These are phyloP conservation scores for Cordyceps javanica DNA, from an alignment of 2,329 filamentous ascomycete genomes.

Conservation along the genomic window DNA sequence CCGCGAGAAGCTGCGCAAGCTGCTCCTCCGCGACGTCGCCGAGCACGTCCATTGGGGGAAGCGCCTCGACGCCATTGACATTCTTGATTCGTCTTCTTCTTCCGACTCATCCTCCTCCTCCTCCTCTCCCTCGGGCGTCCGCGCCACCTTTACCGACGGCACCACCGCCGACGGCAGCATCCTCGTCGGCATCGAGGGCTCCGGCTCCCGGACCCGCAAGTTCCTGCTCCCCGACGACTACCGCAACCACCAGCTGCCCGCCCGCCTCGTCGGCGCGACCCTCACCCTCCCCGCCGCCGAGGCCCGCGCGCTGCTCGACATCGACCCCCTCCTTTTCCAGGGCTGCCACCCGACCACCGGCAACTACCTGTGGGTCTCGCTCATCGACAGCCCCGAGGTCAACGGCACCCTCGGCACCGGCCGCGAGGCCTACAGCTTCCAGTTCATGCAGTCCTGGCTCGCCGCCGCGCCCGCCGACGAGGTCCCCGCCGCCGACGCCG, in stretches of 20 bases:
- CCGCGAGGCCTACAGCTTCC: slow-evolving; percentile 32
- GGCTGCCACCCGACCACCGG: slow-evolving; percentile 45
- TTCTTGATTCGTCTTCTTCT: too few species aligned
- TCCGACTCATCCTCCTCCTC: too few species aligned
- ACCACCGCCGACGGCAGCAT: slow-evolving; percentile 26
- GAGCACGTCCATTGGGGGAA: slow-evolving; percentile 27
- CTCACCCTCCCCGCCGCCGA: slow-evolving; percentile 31
- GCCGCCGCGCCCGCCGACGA: slow-evolving; percentile 26
- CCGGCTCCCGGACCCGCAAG: slow-evolving; percentile 30
- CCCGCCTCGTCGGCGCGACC: slow-evolving; percentile 32
- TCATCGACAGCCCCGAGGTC: slow-evolving; percentile 34
- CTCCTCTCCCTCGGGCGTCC: too few species aligned
- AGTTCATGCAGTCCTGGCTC: slow-evolving; percentile 43
- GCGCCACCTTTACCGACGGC: slow-evolving; percentile 27
- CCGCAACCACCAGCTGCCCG: slow-evolving; percentile 28
- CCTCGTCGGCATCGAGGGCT: slow-evolving; percentile 36
- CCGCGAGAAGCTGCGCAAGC: slow-evolving; percentile 28
- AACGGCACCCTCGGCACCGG: slow-evolving; percentile 29
- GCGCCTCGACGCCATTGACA: slow-evolving; percentile 23
- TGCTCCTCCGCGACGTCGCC: slow-evolving; percentile 24
- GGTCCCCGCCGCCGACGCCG: slow-evolving; percentile 26
- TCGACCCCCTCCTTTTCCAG: slow-evolving; percentile 50
- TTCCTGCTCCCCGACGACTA: slow-evolving; percentile 27
- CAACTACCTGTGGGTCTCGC: slow-evolving; percentile 44
- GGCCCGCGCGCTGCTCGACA: slow-evolving; percentile 33